Evolutionary conservation across 2,329 filamentous ascomycete genomes (phyloP), one percentile per base, ranked within the genome.

Genomic region (Nannizziopsis barbatae): DNA sequence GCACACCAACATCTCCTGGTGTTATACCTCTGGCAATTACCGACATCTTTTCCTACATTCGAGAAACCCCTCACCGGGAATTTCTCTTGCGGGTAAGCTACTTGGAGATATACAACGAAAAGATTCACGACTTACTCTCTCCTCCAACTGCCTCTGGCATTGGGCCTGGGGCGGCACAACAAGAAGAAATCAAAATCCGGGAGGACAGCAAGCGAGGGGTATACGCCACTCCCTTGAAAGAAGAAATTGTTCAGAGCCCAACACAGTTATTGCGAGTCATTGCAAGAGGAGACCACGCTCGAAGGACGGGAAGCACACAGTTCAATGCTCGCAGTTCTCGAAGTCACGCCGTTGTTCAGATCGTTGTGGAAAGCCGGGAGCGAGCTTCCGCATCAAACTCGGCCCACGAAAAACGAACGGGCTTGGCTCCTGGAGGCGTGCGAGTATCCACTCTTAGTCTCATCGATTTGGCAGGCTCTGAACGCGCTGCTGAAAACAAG

Each of bases 41-140:
- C 53, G 92, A 98, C 62, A 98, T 98, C 45, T 98, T 98, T 66
- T 96, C 92, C 0, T 98, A 95, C 65, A 98, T 98, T 57, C 83
- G 92, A 50, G 92, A 98, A 69, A 96, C 92, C 1, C 92, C 92
- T 0, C 86, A 88, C 32, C 79, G 92, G 52, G 92, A 98, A 62
- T 98, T 98, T 56, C 69, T 98, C 50, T 76, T 98, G 50, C 83
- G 92, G 53, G 92, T 98, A 62, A 96, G 90, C 72, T 98, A 98
- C 63, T 75, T 98, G 53, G 92, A 98, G 70, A 98, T 98, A 52
- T 98, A 98, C 70, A 98, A 98, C 60, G 92, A 98, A 64, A 93
- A 80, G 67, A 96, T 98, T 50, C 86, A 95, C 62, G 92, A 98
- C 67, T 72, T 98, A 43, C 73, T 98, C 39, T 90, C 84, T 55